These are phyloP conservation scores for Cercospora zeina DNA, from an alignment of 2,329 filamentous ascomycete species.

Conservation along the genomic window DNA sequence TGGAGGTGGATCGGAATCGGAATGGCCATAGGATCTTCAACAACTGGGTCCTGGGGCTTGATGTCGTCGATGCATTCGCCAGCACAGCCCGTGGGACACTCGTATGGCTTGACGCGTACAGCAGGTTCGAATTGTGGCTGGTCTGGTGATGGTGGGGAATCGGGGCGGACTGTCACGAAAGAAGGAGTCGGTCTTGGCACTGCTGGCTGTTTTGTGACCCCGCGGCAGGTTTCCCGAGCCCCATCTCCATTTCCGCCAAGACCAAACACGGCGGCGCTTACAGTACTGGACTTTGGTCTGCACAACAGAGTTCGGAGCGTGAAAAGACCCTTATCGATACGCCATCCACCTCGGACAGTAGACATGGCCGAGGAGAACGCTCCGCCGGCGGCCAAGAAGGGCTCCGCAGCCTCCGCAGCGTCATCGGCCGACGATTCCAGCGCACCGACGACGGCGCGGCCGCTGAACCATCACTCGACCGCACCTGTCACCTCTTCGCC, in stretches of 20 bases:
- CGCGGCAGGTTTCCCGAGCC: neutral
- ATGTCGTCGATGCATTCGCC: no score
- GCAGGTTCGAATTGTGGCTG: no score
- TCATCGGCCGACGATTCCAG: slow-evolving; percentile 10
- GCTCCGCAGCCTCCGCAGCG: slow-evolving; percentile 9
- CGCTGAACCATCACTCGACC: slow-evolving; percentile 10
- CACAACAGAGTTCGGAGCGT: neutral
- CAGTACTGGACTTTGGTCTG: neutral
- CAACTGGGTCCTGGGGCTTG: no score
- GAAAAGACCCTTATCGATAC: neutral
- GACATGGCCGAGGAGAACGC: neutral
- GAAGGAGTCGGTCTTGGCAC: no score
- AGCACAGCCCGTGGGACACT: no score
- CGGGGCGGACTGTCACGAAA: no score
- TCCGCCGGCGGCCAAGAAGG: slow-evolving; percentile 16
- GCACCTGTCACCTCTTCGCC: slow-evolving; percentile 15
- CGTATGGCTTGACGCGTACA: no score
- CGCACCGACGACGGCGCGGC: neutral
- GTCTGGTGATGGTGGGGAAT: no score
- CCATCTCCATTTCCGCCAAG: neutral
- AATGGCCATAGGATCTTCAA: no score
- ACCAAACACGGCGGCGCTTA: neutral
- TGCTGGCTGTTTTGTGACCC: neutral
- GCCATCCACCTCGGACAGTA: neutral
- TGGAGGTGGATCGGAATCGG: no score